Evolutionary conservation across 176 grass and related monocot genomes (phyloP), one percentile per base, ranked within the genome.

Genomic region (Cymbopogon citratus): DNA sequence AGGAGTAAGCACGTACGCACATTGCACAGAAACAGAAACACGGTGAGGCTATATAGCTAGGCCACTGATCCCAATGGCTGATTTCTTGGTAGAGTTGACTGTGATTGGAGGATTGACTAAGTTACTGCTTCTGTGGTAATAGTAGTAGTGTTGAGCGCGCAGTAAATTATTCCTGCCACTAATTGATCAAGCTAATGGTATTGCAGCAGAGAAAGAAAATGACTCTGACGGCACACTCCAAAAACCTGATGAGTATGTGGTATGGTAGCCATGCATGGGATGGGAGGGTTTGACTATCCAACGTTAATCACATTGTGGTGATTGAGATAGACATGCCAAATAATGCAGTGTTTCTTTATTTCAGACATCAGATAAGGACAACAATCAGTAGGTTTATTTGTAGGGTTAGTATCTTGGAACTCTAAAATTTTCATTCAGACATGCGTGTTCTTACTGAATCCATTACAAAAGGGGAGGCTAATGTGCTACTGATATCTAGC

Each of bases 41-140:
- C 38, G 66, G 73, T 67, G 78, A 89, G 73, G 76, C 63, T 51
- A 60, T 4, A 25, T 60, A 54, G 43, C 19, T 68, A 45, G 40
- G 9, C 49, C 67, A 80, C 88, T 83, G 84, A 86, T 90, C 88
- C 84, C 84, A 43, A 86, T 5, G 88, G 61, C 48, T 78, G 71
- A 82, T 81, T 85, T 82, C 73, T 59, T 82, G 27, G 36, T 27
- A 81, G 10, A 26, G 72, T 62, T 84, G 80, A 74, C n/a, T 66
- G 26, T n/a, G 19, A 54, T 38, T 6, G 29, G 61, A 61, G 44
- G 68, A 48, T 66, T 85, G 83, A 89, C 87, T 56, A 72, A 71
- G 43, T 56, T 81, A 89, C 69, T 27, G 64, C 54, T 85, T 85
- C 68, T 26, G n/a, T 56, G 62, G 26, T 25, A 43, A 1, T 66